These are phyloP conservation scores for Aphelidium insulamus DNA, from an alignment of 371 early-diverging fungal species.

Conservation along the genomic window DNA sequence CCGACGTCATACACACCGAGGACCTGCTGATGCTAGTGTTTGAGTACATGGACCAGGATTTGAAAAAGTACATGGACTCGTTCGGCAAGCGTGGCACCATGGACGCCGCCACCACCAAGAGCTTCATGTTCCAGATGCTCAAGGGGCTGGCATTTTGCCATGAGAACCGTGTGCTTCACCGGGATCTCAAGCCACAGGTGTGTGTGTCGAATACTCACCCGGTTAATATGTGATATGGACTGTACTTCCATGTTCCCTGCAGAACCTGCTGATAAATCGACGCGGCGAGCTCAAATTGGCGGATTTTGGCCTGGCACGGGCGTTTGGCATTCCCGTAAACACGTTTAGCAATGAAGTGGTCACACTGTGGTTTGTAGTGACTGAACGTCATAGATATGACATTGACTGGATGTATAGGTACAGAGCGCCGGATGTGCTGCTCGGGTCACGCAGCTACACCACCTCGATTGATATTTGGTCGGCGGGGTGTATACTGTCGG, in stretches of 20 bases:
- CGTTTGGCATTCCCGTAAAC: conserved; percentile 87
- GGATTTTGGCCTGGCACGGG: conserved; percentile 89
- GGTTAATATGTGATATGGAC: conserved; percentile 7
- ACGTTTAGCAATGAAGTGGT: conserved; percentile 97
- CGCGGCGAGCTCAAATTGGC: conserved; percentile 69
- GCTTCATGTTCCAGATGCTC: conserved; percentile 69
- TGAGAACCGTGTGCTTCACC: conserved; percentile 79
- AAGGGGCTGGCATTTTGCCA: conserved; percentile 86
- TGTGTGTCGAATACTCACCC: conserved; percentile 10
- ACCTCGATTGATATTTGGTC: conserved; percentile 99
- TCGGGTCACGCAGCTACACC: conserved; percentile 84
- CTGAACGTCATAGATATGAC: conserved; percentile 3
- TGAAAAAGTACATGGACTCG: conserved; percentile 85
- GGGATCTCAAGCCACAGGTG: conserved; percentile 88
- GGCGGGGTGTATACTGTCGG: conserved; percentile 94
- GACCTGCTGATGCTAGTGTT: conserved; percentile 93
- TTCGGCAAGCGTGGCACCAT: conserved; percentile 41
- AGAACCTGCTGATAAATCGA: conserved; percentile 77
- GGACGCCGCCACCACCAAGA: conserved; percentile 39
- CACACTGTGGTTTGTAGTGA: conserved; percentile 55
- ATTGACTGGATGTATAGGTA: too few relatives aligned
- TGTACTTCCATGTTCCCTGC: conserved; percentile 20
- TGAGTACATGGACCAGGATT: conserved; percentile 95
- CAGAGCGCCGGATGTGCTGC: conserved; percentile 89
- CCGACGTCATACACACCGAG: conserved; percentile 96